Evolutionary conservation across 1,284 basidiomycete species (phyloP).

Genomic region (Ustilago nuda): DNA sequence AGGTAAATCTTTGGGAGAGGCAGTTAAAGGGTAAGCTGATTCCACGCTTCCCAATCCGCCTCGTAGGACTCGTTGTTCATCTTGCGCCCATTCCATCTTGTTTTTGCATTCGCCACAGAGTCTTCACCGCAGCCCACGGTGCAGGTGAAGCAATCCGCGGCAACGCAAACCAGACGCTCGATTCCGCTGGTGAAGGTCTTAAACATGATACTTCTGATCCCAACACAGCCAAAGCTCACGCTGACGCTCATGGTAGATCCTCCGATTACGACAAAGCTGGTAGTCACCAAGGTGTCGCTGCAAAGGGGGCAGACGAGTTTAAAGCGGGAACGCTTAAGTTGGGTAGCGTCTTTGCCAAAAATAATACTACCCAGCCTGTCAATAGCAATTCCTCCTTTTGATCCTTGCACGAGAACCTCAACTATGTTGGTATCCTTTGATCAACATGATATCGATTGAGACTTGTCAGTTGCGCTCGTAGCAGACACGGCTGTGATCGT

Average conservation of each 20-base stretch:
- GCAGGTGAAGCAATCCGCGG: conserved; percentile 58
- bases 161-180: conserved; percentile 53
- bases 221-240: background rate
- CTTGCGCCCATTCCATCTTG: background rate
- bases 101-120: conserved; percentile 21
- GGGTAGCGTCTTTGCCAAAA: conserved; percentile 4
- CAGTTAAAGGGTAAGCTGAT: conserved; percentile 56
- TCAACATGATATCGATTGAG: background rate
- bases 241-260: conserved; percentile 18
- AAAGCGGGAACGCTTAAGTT: conserved; percentile 29
- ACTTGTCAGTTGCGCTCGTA: too few relatives aligned
- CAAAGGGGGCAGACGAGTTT: conserved; percentile 35
- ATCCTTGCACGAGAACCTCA: background rate
- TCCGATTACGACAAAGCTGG: conserved; percentile 23
- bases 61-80: background rate
- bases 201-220: conserved; percentile 6
- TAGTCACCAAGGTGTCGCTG: conserved; percentile 26
- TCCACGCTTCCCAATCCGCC: background rate
- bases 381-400: background rate
- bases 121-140: conserved; percentile 47
- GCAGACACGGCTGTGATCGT: too few relatives aligned
- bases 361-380: background rate
- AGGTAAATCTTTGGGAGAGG: conserved; percentile 50
- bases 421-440: background rate
- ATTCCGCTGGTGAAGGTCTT: conserved; percentile 54